These are phyloP conservation scores for Lachnellula cervina DNA, from an alignment of 2,329 filamentous ascomycete genomes.

Conservation along the genomic window DNA sequence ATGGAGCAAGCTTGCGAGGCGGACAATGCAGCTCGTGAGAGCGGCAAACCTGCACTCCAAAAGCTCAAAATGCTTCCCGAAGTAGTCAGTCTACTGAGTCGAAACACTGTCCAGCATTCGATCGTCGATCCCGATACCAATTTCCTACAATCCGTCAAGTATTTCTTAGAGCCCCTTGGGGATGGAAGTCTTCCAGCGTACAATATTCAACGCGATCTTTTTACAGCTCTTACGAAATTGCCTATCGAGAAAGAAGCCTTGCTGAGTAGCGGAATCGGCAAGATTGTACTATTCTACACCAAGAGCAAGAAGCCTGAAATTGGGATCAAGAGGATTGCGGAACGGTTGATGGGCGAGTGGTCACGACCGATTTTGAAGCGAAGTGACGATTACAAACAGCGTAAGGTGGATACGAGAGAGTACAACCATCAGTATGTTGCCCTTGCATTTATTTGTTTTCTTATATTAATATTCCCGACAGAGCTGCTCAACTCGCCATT, in stretches of 20 bases:
- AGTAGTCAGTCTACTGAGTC: conserved; percentile 82
- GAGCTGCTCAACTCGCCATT: conserved; percentile 31
- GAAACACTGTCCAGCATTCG: conserved; percentile 77
- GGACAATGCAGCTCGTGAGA: conserved; percentile 76
- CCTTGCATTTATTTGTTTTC: background rate
- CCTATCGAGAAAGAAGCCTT: conserved; percentile 89
- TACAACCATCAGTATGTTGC: conserved; percentile 57
- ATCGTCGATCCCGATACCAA: conserved; percentile 94
- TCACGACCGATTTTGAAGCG: conserved; percentile 89
- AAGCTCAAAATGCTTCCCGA: conserved; percentile 93
- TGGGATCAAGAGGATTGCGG: conserved; percentile 87
- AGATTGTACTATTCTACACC: conserved; percentile 95
- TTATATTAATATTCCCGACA: conserved; percentile 15
- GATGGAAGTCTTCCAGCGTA: conserved; percentile 93
- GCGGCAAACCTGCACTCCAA: conserved; percentile 76
- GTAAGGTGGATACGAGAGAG: conserved; percentile 58
- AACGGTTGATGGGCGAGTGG: conserved; percentile 92
- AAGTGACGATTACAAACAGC: conserved; percentile 91
- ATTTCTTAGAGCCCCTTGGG: conserved; percentile 93
- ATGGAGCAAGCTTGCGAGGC: conserved; percentile 89
- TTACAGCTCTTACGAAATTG: conserved; percentile 71
- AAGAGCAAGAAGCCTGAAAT: conserved; percentile 87
- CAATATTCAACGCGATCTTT: conserved; percentile 94
- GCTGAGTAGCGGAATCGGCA: conserved; percentile 87
- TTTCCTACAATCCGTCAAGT: conserved; percentile 89